Evolutionary conservation across 495 filamentous ascomycete species (phyloP), one percentile per base, ranked within the genome.

Genomic region (Ramalina intermedia): DNA sequence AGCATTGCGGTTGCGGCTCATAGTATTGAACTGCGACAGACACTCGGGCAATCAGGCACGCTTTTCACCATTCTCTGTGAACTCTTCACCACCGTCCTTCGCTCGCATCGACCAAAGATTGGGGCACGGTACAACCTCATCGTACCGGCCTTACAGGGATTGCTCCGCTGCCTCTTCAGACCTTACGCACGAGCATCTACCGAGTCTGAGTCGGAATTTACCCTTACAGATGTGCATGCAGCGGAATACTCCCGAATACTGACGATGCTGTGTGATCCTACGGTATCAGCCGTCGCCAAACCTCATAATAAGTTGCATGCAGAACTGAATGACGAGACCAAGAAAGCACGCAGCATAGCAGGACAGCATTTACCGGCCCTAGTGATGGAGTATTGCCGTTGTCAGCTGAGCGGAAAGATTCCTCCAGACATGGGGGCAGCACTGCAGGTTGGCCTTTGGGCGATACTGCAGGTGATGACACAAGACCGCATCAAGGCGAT

Each of bases 261-360:
- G 27, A 83, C 79, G 6, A 71, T 83, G 3, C 73, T 94, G 46
- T 87, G 83, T 61, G 82, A 89, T 47, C 88, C 88, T 13, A 83
- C 80, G 13, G 75, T 76, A 14, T 87, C 80, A 0, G 82, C 82
- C 4, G 80, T 87, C 1, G 67, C 79, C 5, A 68, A 72, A 13
- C 62, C 69, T 1, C 54, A 57, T 14, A 69, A 64, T 40, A 57
- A 60, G 17, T 52, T 54, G 6, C 59, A 62, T n/a, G 60, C 64
- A 44, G 61, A 67, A 23, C 72, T 95, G 14, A 81, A 78, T 44
- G 86, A 88, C 48, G 79, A 85, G 48, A 82, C 81, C 6, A 83
- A 85, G 54, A 80, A 77, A 46, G 85, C 84, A 24, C 81, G 81
- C 60, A 74, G 78, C 6, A 82, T 81, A 54, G 84, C 83, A 0